Conservation (phyloP, 208 protist genomes). For the Trypanosoma rangeli region DNA sequence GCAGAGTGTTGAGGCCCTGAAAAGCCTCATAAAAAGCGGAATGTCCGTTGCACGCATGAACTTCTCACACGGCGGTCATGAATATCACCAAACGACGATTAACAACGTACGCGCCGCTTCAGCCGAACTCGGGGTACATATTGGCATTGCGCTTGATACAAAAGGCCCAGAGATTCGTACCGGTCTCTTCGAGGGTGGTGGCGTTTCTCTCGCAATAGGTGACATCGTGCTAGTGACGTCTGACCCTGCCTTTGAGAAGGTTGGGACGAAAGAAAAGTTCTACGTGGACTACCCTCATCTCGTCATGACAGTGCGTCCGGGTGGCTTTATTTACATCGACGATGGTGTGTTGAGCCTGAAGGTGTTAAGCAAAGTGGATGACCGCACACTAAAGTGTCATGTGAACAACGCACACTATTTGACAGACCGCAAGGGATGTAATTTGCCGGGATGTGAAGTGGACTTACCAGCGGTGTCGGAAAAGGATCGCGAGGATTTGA, state of each 20-base stretch:
- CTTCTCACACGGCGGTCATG: constrained; percentile 97
- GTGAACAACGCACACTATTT: constrained; percentile 83
- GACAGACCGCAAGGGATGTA: constrained; percentile 85
- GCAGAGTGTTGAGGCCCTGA: constrained; percentile 92
- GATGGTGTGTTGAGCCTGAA: constrained; percentile 95
- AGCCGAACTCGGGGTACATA: constrained; percentile 80
- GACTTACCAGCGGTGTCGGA: constrained; percentile 89
- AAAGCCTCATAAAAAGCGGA: constrained; percentile 92
- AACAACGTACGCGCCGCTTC: constrained; percentile 92
- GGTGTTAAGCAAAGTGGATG: constrained; percentile 74
- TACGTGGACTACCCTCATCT: constrained; percentile 93
- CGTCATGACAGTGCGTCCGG: constrained; percentile 72
- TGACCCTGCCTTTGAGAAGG: constrained; percentile 81
- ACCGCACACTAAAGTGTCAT: constrained; percentile 72
- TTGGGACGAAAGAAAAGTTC: constrained; percentile 79
- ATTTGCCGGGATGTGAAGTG: constrained; percentile 87
- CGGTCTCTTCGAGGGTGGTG: constrained; percentile 80
- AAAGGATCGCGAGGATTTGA: constrained; percentile 93
- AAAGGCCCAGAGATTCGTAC: constrained; percentile 97
- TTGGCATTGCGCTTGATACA: constrained; percentile 97
- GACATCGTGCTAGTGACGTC: constrained; percentile 89
- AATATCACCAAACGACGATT: constrained; percentile 95
- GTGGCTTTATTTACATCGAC: constrained; percentile 94
- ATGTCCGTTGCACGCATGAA: constrained; percentile 98
- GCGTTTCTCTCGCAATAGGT: constrained; percentile 67